Evolutionary conservation across 139 green algal genomes (phyloP), one percentile per base, ranked within the genome.

Genomic region (Diplosphaera chodatii): DNA sequence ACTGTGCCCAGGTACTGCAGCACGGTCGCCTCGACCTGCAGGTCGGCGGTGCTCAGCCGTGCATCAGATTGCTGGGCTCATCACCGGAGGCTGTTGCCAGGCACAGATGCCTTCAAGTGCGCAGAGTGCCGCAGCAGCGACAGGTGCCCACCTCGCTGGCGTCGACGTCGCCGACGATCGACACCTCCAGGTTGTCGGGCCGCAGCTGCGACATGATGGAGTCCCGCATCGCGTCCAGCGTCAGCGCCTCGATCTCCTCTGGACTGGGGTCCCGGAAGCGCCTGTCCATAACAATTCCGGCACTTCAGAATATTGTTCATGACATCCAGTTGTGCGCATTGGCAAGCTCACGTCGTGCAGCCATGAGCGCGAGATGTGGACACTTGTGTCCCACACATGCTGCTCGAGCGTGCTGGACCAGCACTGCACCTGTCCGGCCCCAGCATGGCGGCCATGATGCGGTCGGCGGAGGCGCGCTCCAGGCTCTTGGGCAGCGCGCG

Each of bases 121-220:
- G n/a, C n/a, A n/a, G n/a, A n/a, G n/a, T n/a, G n/a, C n/a, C n/a
- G n/a, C n/a, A n/a, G n/a, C n/a, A n/a, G n/a, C n/a, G n/a, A n/a
- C n/a, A n/a, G n/a, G n/a, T n/a, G n/a, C n/a, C n/a, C 30, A 97
- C 69, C 78, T 93, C 88, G 25, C 80, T 82, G 21, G 78, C 55
- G 56, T 96, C 90, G 73, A 98, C 90, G 84, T 99, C 95, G 16
- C 95, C 95, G 41, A 97, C 94, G 5, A 99, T 74, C 73, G 80
- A 77, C 69, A 91, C 86, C 84, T 91, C 88, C 10, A 94, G 66
- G 71, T 91, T 89, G 40, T 74, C 80, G 2, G 84, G 76, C 27
- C 83, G 77, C 31, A 96, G 81, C 74, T 95, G 87, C 55, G 70
- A 70, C 78, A 84, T 85, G 27, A 96, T 79, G 22, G 78, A 81